These are phyloP conservation scores for Xeromyces bisporus DNA, from an alignment of 495 filamentous ascomycete species.

Conservation along the genomic window DNA sequence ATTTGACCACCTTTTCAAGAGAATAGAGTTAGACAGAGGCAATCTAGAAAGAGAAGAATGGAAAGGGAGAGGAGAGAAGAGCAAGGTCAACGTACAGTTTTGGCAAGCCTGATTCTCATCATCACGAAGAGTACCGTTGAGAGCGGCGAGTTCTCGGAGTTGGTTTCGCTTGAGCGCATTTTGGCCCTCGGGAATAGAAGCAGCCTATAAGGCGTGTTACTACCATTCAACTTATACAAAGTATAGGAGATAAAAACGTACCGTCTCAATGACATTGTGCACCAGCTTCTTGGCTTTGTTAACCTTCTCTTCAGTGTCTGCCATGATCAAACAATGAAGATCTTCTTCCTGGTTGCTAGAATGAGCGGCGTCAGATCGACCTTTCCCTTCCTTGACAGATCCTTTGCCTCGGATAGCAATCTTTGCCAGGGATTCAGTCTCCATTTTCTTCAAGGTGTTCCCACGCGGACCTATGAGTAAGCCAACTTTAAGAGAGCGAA, in stretches of 20 bases:
- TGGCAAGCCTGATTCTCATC: slow-evolving; percentile 99
- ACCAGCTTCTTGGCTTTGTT: slow-evolving; percentile 96
- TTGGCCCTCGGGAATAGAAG: slow-evolving; percentile 93
- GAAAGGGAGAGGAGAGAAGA: too few species aligned
- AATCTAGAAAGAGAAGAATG: too few species aligned
- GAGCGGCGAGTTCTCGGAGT: slow-evolving; percentile 85
- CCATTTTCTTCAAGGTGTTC: slow-evolving; percentile 99
- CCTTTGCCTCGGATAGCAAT: slow-evolving; percentile 99
- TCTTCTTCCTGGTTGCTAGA: slow-evolving; percentile 99
- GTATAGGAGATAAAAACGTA: slow-evolving; percentile 29
- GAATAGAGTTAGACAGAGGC: slow-evolving; percentile 1
- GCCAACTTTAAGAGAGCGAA: slow-evolving; percentile 81
- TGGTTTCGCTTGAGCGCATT: slow-evolving; percentile 98
- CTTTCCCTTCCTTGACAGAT: slow-evolving; percentile 98
- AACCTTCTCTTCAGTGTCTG: slow-evolving; percentile 95
- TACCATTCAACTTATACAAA: slow-evolving; percentile 3
- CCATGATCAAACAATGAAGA: slow-evolving; percentile 97
- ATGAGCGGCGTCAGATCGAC: slow-evolving; percentile 94
- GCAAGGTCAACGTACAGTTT: slow-evolving; percentile 51
- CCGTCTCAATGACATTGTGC: slow-evolving; percentile 94
- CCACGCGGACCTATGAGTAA: slow-evolving; percentile 99
- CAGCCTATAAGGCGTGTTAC: slow-evolving; percentile 44
- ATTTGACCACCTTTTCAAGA: slow-evolving; percentile 62
- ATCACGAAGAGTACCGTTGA: slow-evolving; percentile 96
- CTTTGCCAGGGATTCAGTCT: slow-evolving; percentile 88